phyloP scores from a whole-genome alignment of 2,329 filamentous ascomycete genomes.

The Anisogramma anomala region DNA sequence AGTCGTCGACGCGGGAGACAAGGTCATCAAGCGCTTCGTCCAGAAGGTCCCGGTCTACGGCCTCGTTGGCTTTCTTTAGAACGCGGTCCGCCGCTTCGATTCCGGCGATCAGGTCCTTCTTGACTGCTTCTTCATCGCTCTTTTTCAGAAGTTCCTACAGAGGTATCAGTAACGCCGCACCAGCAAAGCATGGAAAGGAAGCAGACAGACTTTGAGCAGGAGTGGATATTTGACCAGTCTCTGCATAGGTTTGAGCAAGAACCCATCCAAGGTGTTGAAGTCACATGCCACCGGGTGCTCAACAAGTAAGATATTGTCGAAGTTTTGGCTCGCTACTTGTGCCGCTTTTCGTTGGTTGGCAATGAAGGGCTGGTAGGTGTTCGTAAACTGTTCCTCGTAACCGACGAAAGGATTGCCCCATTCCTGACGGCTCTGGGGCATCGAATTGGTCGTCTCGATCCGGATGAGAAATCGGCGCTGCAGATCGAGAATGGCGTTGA shows the following conservation, averaged over 20 bases:
- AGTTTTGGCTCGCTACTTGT: slow-evolving; percentile 69
- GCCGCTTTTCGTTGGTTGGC: slow-evolving; percentile 91
- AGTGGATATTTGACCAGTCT: slow-evolving; percentile 89
- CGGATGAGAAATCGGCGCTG: slow-evolving; percentile 90
- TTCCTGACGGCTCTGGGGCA: slow-evolving; percentile 64
- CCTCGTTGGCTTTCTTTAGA: slow-evolving; percentile 75
- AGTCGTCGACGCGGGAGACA: slow-evolving; percentile 77
- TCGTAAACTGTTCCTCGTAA: slow-evolving; percentile 72
- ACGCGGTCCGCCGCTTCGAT: slow-evolving; percentile 75
- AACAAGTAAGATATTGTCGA: slow-evolving; percentile 71
- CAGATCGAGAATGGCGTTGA: slow-evolving; percentile 90
- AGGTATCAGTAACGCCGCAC: slow-evolving; percentile 18
- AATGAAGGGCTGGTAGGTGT: slow-evolving; percentile 90
- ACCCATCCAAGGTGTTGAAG: slow-evolving; percentile 78
- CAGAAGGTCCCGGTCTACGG: slow-evolving; percentile 77
- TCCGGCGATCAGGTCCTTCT: slow-evolving; percentile 61
- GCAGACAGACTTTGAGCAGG: slow-evolving; percentile 59
- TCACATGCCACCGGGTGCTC: slow-evolving; percentile 73
- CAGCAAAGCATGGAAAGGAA: slow-evolving; percentile 4
- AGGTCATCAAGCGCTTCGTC: slow-evolving; percentile 76
- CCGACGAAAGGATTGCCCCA: slow-evolving; percentile 89
- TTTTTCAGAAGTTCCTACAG: slow-evolving; percentile 74
- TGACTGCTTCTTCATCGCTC: slow-evolving; percentile 59
- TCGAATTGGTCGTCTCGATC: slow-evolving; percentile 87
- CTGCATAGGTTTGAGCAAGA: slow-evolving; percentile 93